Percentiles rank a stretch among this genome's conserved stretches.
phyloP scores from a whole-genome alignment of 495 filamentous ascomycete species.

The Penicillium daleae region DNA sequence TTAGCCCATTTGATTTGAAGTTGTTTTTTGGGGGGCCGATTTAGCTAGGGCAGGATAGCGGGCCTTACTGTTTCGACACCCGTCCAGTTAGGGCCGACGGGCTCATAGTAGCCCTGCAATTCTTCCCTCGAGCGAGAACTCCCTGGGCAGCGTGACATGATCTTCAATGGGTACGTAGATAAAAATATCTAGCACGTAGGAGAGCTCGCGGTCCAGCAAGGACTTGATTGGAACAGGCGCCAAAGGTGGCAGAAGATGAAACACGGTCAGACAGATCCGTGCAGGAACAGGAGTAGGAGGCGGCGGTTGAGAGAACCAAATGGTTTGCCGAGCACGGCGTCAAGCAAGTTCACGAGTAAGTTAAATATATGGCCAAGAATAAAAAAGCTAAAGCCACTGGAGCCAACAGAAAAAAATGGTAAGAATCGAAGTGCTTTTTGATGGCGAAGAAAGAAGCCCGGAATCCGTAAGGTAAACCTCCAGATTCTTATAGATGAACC shows the following conservation, averaged over 20 bases:
- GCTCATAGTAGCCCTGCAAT: conserved; percentile 37
- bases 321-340: conserved; percentile 16
- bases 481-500: conserved; percentile 24
- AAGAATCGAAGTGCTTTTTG: background rate
- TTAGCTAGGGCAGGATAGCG: background rate
- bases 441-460: conserved; percentile 1
- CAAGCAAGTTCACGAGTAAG: conserved; percentile 7
- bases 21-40: background rate
- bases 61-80: conserved; percentile 40
- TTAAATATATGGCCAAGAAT: background rate
- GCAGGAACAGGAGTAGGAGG: conserved; percentile 14
- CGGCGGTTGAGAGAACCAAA: conserved; percentile 15
- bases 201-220: conserved; percentile 1
- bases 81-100: conserved; percentile 36
- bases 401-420: background rate
- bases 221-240: conserved; percentile 26
- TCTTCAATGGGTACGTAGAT: conserved; percentile 11
- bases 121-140: conserved; percentile 31
- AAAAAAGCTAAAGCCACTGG: background rate
- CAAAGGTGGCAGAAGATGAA: conserved; percentile 34
- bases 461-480: background rate
- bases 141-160: conserved; percentile 34
- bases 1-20: conserved; percentile 5
- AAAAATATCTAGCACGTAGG: conserved; percentile 10
- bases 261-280: conserved; percentile 23